Evolutionary conservation across 345 rosid genomes (phyloP).

Genomic region (Eucalyptus albens): DNA sequence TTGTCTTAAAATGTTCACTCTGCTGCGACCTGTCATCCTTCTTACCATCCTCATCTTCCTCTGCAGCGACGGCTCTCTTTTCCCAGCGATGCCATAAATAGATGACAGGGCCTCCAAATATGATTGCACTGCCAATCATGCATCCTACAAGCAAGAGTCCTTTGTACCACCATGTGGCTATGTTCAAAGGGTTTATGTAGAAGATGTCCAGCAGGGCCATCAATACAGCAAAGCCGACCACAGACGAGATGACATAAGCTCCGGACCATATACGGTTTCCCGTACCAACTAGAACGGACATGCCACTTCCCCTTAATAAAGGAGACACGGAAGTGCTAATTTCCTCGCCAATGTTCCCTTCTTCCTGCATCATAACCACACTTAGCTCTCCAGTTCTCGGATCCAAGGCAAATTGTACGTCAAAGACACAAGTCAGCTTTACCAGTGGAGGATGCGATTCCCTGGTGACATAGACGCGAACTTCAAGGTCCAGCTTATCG

Average conservation of each 20-base stretch:
- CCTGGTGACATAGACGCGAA: conserved; percentile 55
- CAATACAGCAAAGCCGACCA: conserved; percentile 40
- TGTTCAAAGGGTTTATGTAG: conserved; percentile 42
- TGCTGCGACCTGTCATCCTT: background rate
- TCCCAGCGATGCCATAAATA: conserved; percentile 71
- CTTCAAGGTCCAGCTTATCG: conserved; percentile 42
- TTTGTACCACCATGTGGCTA: conserved; percentile 74
- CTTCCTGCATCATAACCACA: conserved; percentile 39
- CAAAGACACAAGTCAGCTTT: background rate
- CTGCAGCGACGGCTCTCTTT: background rate
- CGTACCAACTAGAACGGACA: conserved; percentile 75
- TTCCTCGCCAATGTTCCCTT: conserved; percentile 24
- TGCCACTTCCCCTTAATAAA: conserved; percentile 17
- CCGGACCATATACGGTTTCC: conserved; percentile 74
- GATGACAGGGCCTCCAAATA: conserved; percentile 63
- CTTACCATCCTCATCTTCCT: background rate
- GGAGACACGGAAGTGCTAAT: conserved; percentile 15
- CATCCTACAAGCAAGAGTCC: conserved; percentile 56
- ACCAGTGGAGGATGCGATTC: conserved; percentile 66
- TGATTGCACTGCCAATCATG: conserved; percentile 50
- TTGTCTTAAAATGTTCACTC: background rate
- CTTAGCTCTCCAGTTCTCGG: background rate
- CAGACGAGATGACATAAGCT: conserved; percentile 38
- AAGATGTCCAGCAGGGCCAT: conserved; percentile 28
- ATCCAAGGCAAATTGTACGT: background rate